Percentiles rank a stretch among this genome's conserved stretches.
These are phyloP conservation scores for Citrus cavaleriei DNA, from an alignment of 345 rosid species.

Conservation along the genomic window DNA sequence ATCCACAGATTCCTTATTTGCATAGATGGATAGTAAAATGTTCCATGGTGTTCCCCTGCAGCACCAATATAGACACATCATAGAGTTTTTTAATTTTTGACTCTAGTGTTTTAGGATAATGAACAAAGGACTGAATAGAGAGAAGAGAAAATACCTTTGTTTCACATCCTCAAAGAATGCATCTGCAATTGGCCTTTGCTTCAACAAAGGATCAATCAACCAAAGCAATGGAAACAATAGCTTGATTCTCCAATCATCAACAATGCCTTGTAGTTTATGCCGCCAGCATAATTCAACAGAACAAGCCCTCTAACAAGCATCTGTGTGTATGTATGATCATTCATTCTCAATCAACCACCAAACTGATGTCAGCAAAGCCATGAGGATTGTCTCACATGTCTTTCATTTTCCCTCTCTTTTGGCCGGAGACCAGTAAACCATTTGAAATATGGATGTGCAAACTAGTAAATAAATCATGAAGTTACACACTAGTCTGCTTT, in stretches of 20 bases:
- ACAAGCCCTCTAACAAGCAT: too few relatives aligned
- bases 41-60: too few relatives aligned
- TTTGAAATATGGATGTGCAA: not conserved
- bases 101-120: too few relatives aligned
- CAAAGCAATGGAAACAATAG: constrained; percentile 66
- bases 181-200: constrained; percentile 60
- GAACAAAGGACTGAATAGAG: not conserved
- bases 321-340: not conserved
- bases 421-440: not conserved
- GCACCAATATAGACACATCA: too few relatives aligned
- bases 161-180: constrained; percentile 71
- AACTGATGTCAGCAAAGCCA: not conserved
- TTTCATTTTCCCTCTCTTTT: not conserved
- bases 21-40: too few relatives aligned
- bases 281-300: constrained; percentile 60
- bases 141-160: constrained; percentile 38
- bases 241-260: constrained; percentile 96
- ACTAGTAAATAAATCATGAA: not conserved
- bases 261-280: constrained; percentile 83
- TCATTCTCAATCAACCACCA: not conserved
- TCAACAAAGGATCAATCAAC: constrained; percentile 67
- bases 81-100: too few relatives aligned
- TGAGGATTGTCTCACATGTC: not conserved
- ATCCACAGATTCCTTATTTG: too few relatives aligned
- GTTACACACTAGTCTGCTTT: not conserved